Conservation (phyloP, 2,329 filamentous ascomycete genomes). For the Clonostachys chloroleuca region DNA sequence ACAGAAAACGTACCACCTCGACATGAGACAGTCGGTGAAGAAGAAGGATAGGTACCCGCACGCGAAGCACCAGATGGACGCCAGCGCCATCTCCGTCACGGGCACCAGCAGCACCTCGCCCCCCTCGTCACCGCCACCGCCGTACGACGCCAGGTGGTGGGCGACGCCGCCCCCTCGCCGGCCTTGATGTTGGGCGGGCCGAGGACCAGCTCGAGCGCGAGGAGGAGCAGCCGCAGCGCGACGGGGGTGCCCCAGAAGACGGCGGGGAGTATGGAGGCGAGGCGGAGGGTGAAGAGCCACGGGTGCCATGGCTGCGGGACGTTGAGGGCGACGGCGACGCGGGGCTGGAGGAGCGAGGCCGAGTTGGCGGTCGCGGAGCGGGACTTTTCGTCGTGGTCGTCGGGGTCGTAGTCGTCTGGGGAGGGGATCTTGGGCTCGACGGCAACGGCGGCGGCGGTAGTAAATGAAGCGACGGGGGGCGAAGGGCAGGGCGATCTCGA, state of each 20-base stretch:
- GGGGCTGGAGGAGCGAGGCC: conserved; percentile 60
- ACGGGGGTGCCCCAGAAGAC: conserved; percentile 69
- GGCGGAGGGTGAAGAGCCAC: conserved; percentile 68
- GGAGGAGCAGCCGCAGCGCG: conserved; percentile 62
- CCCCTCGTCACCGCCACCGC: conserved; percentile 5
- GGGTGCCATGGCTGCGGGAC: conserved; percentile 70
- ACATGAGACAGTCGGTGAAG: conserved; percentile 83
- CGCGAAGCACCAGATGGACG: conserved; percentile 72
- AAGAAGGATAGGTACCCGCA: conserved; percentile 78
- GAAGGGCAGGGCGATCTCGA: neutral
- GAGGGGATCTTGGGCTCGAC: neutral
- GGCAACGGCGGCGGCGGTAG: neutral
- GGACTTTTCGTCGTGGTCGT: no score
- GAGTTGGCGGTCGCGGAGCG: neutral
- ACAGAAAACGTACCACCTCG: conserved; percentile 57
- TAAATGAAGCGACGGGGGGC: neutral
- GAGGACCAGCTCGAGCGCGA: conserved; percentile 37
- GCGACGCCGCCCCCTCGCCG: neutral
- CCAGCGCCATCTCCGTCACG: conserved; percentile 65
- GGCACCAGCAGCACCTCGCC: conserved; percentile 19
- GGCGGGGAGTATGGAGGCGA: conserved; percentile 66
- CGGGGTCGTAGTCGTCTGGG: neutral
- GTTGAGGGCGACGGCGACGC: conserved; percentile 73
- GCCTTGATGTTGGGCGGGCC: neutral
- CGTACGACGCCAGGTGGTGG: neutral